Base-by-base conservation (phyloP, 2,329 filamentous ascomycete genomes). In the Pseudogymnoascus sp. region DNA sequence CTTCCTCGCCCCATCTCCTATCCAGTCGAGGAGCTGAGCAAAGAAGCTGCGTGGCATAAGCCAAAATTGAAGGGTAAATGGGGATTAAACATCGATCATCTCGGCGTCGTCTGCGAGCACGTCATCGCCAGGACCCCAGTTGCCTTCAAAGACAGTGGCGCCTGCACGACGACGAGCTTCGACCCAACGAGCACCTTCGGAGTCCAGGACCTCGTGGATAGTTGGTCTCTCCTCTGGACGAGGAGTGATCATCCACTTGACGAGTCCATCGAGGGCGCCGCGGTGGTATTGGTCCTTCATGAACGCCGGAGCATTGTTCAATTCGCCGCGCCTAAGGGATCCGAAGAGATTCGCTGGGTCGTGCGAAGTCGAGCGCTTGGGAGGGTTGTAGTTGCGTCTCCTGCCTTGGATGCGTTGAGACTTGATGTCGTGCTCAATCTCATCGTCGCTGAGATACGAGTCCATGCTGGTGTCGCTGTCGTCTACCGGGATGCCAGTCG, bases 61-160 rank as follows among this genome's bases (percentile, higher is more conserved):
- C 41, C 38, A 62, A 59, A 56, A 24, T 43, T 43, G 53, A 37
- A 37, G 8, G 22, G 46, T 53, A 38, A 38, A 33, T 19, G 56
- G 43, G 40, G 37, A 37, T 72, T 63, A 75, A 46, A 74, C 71
- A 67, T 74, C 72, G 67, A 73, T 73, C 73, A 75, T 75, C 61
- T 75, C 73, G 31, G 72, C 70, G 68, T 75, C 73, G 61, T 73
- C 72, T 22, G 67, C 69, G 26, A 75, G 69, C 33, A 78, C 72
- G 60, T 81, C 75, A 61, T 83, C 81, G n/a, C 79, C 87, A 33
- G 93, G 93, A 3, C 95, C 95, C 89, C 93, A 99, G 73, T 91
- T 95, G 66, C 95, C 95, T 77, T 99, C 95, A 70, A 90, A 99
- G 61, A 99, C 87, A 0, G 92, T 97, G n/a, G 95, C 95, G 50